Evolutionary conservation across 345 rosid genomes (phyloP), one percentile per base, ranked within the genome.

Genomic region (Rhodamnia rubescens): DNA sequence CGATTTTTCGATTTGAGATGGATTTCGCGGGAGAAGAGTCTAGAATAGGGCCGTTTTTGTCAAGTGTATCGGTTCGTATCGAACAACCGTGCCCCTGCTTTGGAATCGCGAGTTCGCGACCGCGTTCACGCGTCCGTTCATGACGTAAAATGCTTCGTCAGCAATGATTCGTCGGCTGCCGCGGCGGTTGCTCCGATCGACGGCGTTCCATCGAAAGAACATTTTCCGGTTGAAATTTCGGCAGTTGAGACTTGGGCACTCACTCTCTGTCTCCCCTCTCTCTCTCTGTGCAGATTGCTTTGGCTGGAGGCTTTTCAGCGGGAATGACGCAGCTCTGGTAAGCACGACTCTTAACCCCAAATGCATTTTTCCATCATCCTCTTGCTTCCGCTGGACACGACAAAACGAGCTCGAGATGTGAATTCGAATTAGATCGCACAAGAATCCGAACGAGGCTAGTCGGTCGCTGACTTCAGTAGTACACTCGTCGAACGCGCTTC

Each of bases 301-400:
- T 36, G 92, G 94, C 87, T 88, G 95, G 87, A 90, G 94, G 85
- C 69, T 94, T 82, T 91, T 93, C 85, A 87, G 97, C 88, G 95
- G 94, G 89, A 88, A 91, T 74, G 94, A 93, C 89, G 85, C 93
- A 24, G 89, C 95, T 85, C 88, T 89, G 95, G 99, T 96, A 86
- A 89, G 92, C 87, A 44, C 15, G 27, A 8, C 7, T 47, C 50
- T 44, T 44, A 53, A 20, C 8, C 56, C 56, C 21, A 15, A 16
- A 18, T 6, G 56, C 56, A 18, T 52, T 61, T n/a, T 27, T 27
- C 40, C 36, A 27, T 32, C 40, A 18, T 59, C 74, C 9, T 13
- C 32, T 12, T 9, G 3, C 40, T 18, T 7, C 21, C 75, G 75
- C 47, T 18, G 13, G 13, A 36, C 26, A 4, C 24, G 47, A 32